phyloP scores from a whole-genome alignment of 2,329 filamentous ascomycete species.

The Aspergillus cejpii region DNA sequence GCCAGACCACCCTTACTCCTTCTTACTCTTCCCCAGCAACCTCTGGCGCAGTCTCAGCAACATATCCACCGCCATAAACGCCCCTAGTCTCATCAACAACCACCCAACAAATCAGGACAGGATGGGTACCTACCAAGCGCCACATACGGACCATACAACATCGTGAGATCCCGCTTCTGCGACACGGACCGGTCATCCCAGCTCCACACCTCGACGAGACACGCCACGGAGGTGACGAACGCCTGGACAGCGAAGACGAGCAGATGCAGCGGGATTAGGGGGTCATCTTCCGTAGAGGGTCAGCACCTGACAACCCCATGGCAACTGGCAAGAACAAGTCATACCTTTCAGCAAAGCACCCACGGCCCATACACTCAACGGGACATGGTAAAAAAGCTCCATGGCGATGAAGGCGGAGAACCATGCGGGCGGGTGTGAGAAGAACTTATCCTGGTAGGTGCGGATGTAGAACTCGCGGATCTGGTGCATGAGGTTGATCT shows the following conservation, averaged over 20 bases:
- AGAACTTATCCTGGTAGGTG: slow-evolving; percentile 59
- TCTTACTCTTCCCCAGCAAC: slow-evolving; percentile 26
- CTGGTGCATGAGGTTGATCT: slow-evolving; percentile 44
- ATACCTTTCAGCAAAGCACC: slow-evolving; percentile 48
- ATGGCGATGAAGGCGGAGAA: slow-evolving; percentile 53
- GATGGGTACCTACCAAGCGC: slow-evolving; percentile 44
- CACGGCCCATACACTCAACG: slow-evolving; percentile 55
- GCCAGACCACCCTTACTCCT: slow-evolving; percentile 17
- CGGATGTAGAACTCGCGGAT: slow-evolving; percentile 54
- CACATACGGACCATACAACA: slow-evolving; percentile 54
- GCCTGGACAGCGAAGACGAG: slow-evolving; percentile 56
- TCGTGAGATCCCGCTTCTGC: slow-evolving; percentile 47
- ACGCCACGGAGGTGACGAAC: slow-evolving; percentile 56
- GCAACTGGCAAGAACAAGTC: too few species aligned
- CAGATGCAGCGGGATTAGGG: slow-evolving; percentile 53
- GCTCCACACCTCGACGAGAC: slow-evolving; percentile 54
- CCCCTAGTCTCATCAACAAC: slow-evolving; percentile 23
- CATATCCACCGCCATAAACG: slow-evolving; percentile 37
- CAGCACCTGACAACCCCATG: too few species aligned
- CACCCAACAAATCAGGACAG: not conserved
- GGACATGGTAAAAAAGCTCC: slow-evolving; percentile 56
- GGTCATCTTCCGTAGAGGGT: slow-evolving; percentile 45
- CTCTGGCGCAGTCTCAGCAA: slow-evolving; percentile 26
- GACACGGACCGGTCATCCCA: slow-evolving; percentile 46
- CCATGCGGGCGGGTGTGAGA: slow-evolving; percentile 52